Evolutionary conservation across 176 grass and related monocot species (phyloP).

Genomic region (Phoenix roebelenii): DNA sequence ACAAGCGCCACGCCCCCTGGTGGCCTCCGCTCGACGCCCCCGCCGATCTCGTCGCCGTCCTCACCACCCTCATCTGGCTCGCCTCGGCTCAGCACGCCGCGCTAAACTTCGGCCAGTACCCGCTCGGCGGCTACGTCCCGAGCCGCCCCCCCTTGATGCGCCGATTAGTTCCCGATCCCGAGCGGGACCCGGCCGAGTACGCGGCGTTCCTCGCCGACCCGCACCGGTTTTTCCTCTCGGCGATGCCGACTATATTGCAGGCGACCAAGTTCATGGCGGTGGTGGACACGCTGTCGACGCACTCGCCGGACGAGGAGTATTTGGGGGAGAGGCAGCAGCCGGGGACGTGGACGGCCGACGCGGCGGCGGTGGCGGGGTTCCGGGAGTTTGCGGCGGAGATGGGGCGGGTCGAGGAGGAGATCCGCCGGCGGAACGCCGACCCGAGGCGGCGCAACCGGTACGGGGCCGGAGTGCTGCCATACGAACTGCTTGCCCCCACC

Average conservation of each 20-base stretch:
- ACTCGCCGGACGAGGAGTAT: constrained; percentile 99
- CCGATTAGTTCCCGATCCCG: constrained; percentile 27
- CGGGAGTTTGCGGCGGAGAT: constrained; percentile 56
- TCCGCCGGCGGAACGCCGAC: constrained; percentile 57
- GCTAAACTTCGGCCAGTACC: constrained; percentile 55
- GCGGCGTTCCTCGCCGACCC: constrained; percentile 66
- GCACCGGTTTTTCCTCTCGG: constrained; percentile 85
- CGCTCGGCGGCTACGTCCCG: constrained; percentile 42
- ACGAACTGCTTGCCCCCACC: constrained; percentile 83
- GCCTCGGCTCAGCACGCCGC: constrained; percentile 94
- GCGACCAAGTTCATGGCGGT: constrained; percentile 99
- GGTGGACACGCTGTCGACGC: constrained; percentile 90
- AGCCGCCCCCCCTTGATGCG: constrained; percentile 37
- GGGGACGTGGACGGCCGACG: constrained; percentile 66
- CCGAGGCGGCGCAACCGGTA: constrained; percentile 51
- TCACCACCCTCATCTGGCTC: constrained; percentile 85
- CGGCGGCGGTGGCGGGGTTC: constrained; percentile 43
- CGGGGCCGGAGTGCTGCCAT: constrained; percentile 85
- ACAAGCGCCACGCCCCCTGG: constrained; percentile 53
- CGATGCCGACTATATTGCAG: constrained; percentile 81
- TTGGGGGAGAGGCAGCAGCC: constrained; percentile 49
- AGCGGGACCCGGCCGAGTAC: constrained; percentile 46
- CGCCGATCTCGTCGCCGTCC: constrained; percentile 48
- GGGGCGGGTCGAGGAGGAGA: constrained; percentile 55
- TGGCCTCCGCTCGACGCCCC: constrained; percentile 72